These are phyloP conservation scores for Candida ficus DNA, from an alignment of 805 yeast genomes.

Conservation along the genomic window DNA sequence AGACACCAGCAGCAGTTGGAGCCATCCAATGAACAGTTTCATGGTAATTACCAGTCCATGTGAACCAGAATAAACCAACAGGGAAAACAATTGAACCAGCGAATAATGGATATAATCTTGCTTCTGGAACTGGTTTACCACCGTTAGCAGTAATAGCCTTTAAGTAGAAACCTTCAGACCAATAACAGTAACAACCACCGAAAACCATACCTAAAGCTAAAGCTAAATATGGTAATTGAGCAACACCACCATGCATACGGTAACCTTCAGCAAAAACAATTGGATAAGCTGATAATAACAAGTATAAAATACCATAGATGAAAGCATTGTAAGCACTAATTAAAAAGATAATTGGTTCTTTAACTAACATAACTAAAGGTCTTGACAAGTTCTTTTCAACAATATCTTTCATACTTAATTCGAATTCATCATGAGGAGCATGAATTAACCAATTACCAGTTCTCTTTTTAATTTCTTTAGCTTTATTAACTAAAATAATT, in stretches of 20 bases:
- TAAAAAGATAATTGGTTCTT: constrained; percentile 69
- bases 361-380: constrained; percentile 61
- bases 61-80: constrained; percentile 77
- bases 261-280: constrained; percentile 62
- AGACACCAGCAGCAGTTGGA: constrained; percentile 62
- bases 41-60: constrained; percentile 81
- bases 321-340: constrained; percentile 70
- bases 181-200: constrained; percentile 51
- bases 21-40: constrained; percentile 72
- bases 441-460: constrained; percentile 82
- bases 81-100: constrained; percentile 68
- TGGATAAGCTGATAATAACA: constrained; percentile 73
- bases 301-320: constrained; percentile 73
- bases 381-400: constrained; percentile 58
- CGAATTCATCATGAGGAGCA: constrained; percentile 67
- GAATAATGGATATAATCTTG: constrained; percentile 72
- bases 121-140: constrained; percentile 69
- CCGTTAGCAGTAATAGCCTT: constrained; percentile 44
- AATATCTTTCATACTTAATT: constrained; percentile 52
- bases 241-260: constrained; percentile 55
- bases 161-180: constrained; percentile 48
- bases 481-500: constrained; percentile 56
- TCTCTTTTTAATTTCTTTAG: constrained; percentile 52
- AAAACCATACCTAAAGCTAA: constrained; percentile 62
- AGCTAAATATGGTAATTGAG: constrained; percentile 76